Evolutionary conservation across 768 basidiomycete genomes (phyloP), one percentile per base, ranked within the genome.

Genomic region (Amyloporia xantha): DNA sequence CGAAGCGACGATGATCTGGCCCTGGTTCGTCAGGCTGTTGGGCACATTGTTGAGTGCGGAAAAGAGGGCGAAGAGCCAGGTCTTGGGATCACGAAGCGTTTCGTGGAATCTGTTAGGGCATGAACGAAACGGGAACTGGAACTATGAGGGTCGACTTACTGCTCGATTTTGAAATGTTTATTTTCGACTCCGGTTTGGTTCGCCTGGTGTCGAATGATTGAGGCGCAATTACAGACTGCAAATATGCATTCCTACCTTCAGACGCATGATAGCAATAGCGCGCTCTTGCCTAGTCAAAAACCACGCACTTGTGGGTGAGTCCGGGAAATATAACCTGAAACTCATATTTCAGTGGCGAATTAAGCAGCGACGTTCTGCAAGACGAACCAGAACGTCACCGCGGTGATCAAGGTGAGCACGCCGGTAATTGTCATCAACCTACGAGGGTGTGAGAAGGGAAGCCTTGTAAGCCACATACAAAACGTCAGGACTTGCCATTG

Each of bases 131-230:
- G n/a, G n/a, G n/a, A n/a, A n/a, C n/a, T n/a, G n/a, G n/a, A n/a
- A n/a, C n/a, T n/a, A n/a, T n/a, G n/a, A n/a, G n/a, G 30, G 15
- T 6, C 12, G 20, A 39, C 17, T 25, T 11, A 25, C 86, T 90
- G 87, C 30, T 86, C 82, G 46, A 72, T 78, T 68, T 90, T 90
- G 68, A 86, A 90, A 45, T 73, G 74, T 57, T 90, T 91, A 60
- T 86, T 89, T 65, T 89, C 87, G 9, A 88, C 76, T 25, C 87
- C 88, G 0, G 84, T 84, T 76, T 90, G 85, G 53, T 88, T 87
- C 64, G 70, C 75, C 78, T 82, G 54, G 5, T 20, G 17, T 40
- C 10, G 6, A 20, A 12, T 21, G 15, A 33, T n/a, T n/a, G 30
- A 33, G 9, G 15, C 15, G 30, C 15, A 33, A 40, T n/a, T 6